Evolutionary conservation across 805 yeast species (phyloP).

Genomic region (Huiozyma naganishii): DNA sequence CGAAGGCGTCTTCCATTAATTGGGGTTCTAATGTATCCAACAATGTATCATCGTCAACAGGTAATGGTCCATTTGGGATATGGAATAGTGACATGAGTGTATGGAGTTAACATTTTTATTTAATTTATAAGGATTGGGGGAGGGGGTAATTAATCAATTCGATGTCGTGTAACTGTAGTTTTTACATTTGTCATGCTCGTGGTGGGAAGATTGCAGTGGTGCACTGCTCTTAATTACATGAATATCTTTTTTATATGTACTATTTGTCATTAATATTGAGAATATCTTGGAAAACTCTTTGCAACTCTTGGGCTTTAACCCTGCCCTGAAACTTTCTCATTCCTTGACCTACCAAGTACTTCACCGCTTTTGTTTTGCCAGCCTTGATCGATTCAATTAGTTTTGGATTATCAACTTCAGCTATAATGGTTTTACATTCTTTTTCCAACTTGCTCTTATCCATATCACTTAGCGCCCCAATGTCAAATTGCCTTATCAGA

Average conservation of each 20-base stretch:
- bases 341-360: conserved; percentile 72
- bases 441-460: conserved; percentile 27
- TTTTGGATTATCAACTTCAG: conserved; percentile 32
- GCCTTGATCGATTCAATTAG: conserved; percentile 44
- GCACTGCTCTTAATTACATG: not conserved
- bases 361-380: conserved; percentile 57
- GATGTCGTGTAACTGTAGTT: too few species aligned
- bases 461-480: conserved; percentile 28
- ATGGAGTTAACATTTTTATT: conserved; percentile 23
- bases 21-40: conserved; percentile 16
- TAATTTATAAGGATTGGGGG: too few species aligned
- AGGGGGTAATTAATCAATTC: too few species aligned
- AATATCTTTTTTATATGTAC: not conserved
- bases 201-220: too few species aligned
- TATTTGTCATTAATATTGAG: conserved; percentile 9
- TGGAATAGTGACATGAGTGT: conserved; percentile 28
- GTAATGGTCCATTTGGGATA: conserved; percentile 2
- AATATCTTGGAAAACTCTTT: conserved; percentile 25
- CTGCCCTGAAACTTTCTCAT: conserved; percentile 71
- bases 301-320: conserved; percentile 29
- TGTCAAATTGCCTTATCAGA: conserved; percentile 45
- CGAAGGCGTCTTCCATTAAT: conserved; percentile 12
- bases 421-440: conserved; percentile 38
- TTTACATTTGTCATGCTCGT: too few species aligned
- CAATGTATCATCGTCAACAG: conserved; percentile 1